Evolutionary conservation across 2,329 filamentous ascomycete species (phyloP), one percentile per base, ranked within the genome.

Genomic region (Coniochaeta sp.): DNA sequence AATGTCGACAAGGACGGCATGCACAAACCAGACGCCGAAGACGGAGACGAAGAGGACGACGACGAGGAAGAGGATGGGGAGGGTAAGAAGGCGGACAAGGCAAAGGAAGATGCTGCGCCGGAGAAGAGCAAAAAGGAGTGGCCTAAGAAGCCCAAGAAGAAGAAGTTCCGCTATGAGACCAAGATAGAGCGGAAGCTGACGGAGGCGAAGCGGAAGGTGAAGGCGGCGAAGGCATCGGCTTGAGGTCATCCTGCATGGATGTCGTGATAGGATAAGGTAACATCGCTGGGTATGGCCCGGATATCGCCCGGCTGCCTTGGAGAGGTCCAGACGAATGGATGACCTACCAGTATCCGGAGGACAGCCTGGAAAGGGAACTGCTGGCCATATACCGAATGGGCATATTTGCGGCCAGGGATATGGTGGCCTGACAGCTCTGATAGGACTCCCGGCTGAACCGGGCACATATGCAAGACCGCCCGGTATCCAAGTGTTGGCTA

Each of bases 131-230:
- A 72, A 54, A 72, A 72, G 49, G 71, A 71, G 54, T 82, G 75
- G 61, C 74, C 75, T 20, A 91, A 90, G 71, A 89, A 87, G 73
- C n/a, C 45, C 24, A 91, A 87, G 72, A 95, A 91, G 75, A 86
- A 86, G 70, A 89, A 91, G 70, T 97, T 97, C 65, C 82, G 89
- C 56, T 99, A 99, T 68, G 90, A 97, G 72, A 87, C 79, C 56
- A 96, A 95, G 72, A 72, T 83, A 28, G 92, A 96, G 61, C 81
- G 94, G 63, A 87, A 89, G 67, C 71, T 91, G 61, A 81, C 83
- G 47, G 72, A 80, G 58, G 82, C 79, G 63, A 95, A 89, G 67
- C 79, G 81, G 60, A 89, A 82, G 67, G 81, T 83, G 59, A 89
- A 85, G 58, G 82, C 81, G 60, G 61, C 64, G 53, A 67, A 64